Percentiles rank a stretch among this genome's conserved stretches.
Conservation (phyloP, 2,329 filamentous ascomycete genomes). For the Trichoderma afroharzianum region DNA sequence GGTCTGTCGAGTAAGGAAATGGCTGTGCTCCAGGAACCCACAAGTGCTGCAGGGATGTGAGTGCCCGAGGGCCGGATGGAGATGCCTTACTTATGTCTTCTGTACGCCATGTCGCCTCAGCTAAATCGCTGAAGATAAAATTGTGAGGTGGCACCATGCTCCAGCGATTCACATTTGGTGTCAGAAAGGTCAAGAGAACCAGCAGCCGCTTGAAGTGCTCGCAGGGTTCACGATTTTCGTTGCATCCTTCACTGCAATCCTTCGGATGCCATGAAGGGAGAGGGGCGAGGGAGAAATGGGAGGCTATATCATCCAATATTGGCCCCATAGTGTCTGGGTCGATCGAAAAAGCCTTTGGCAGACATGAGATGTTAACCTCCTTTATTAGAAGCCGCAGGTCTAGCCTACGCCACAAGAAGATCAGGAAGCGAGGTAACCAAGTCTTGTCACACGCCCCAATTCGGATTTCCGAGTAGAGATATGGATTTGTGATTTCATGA, state of each 20-base stretch:
- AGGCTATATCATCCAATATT: not conserved
- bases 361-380: not conserved
- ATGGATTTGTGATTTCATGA: not conserved
- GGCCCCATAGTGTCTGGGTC: not conserved
- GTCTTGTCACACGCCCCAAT: not conserved
- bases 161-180: not conserved
- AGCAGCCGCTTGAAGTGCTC: not conserved
- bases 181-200: not conserved
- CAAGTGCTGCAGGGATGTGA: not conserved
- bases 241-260: not conserved
- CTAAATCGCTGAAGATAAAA: not conserved
- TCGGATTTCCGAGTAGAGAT: not conserved
- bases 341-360: not conserved
- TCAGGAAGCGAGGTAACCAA: not conserved
- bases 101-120: not conserved
- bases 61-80: not conserved
- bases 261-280: not conserved
- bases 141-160: not conserved
- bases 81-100: not conserved
- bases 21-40: not conserved
- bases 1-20: not conserved
- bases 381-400: not conserved
- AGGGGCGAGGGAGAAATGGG: not conserved
- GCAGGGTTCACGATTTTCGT: not conserved
- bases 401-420: not conserved